phyloP scores from a whole-genome alignment of 164 flowering plant species.

The Warburgia ugandensis region DNA sequence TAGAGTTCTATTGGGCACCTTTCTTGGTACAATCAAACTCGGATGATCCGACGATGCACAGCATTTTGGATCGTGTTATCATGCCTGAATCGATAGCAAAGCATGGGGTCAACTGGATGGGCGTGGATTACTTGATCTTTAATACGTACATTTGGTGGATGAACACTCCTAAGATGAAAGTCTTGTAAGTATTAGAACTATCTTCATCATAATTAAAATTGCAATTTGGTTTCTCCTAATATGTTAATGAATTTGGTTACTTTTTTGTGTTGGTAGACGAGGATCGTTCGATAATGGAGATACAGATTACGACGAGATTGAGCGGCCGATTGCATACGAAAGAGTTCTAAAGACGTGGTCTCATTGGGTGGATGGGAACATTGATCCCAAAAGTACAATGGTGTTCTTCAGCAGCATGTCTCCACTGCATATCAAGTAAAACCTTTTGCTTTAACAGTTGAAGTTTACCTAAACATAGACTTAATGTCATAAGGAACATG shows the following conservation, averaged over 20 bases:
- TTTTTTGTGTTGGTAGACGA: no score
- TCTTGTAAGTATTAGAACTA: slow-evolving; percentile 48
- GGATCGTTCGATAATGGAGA: slow-evolving; percentile 81
- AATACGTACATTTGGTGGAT: slow-evolving; percentile 99
- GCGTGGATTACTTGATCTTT: slow-evolving; percentile 72
- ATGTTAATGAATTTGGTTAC: background rate
- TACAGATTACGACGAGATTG: slow-evolving; percentile 82
- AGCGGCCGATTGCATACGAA: slow-evolving; percentile 63
- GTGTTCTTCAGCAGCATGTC: slow-evolving; percentile 94
- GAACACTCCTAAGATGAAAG: slow-evolving; percentile 85
- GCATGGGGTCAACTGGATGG: slow-evolving; percentile 78
- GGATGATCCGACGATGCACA: slow-evolving; percentile 86
- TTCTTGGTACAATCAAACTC: slow-evolving; percentile 94
- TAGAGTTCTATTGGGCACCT: slow-evolving; percentile 98
- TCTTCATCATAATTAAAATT: background rate
- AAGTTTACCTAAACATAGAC: no score
- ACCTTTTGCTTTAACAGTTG: background rate
- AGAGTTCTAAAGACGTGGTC: slow-evolving; percentile 88
- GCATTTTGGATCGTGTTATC: slow-evolving; percentile 72
- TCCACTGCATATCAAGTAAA: slow-evolving; percentile 94
- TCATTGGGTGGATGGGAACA: slow-evolving; percentile 74
- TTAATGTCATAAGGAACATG: no score
- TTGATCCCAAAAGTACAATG: slow-evolving; percentile 61
- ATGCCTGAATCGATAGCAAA: slow-evolving; percentile 79
- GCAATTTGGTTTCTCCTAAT: background rate